Base-by-base conservation (phyloP, 352 stramenopile genomes). In the Globisporangium takayamanum region DNA sequence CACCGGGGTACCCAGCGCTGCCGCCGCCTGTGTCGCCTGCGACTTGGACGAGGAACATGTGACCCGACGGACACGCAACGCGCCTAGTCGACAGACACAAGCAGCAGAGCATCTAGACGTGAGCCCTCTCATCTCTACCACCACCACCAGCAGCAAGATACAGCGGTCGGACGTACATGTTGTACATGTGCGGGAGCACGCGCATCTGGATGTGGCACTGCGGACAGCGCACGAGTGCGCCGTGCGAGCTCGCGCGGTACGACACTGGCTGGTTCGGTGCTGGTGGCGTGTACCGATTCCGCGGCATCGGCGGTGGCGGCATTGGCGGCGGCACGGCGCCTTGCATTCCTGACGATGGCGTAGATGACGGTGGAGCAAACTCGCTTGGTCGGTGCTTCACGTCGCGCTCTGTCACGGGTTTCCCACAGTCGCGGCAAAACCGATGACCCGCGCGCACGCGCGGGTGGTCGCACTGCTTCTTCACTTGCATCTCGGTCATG, bases 201-300 rank as follows among this genome's bases (percentile, higher is more conserved):
- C 84, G 80, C 82, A 94, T 92, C 61, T 94, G 81, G 60, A 94
- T 92, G 39, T 91, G 84, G 57, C 84, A 94, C 59, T 91, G 80
- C 11, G 84, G 84, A 62, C 84, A 94, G 22, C 80, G 81, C 53
- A 94, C 84, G 39, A 94, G 78, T 22, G 84, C 84, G n/a, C 84
- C 84, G 51, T 94, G 80, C n/a, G 79, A 86, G 51, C 79, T 86
- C 11, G 80, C 82, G 33, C 84, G 77, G 53, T 92, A 94, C 2
- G 84, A 92, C 26, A 85, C 72, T 2, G 78, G 77, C 41, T 81
- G 74, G 46, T 76, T 78, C 30, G 53, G 1, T 48, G 51, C 22
- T 15, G 44, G 44, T 10, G 44, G 18, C 20, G 16, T 3, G 20
- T 26, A 49, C 44, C 37, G 51, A 22, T 33, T 50, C 4, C 52